Evolutionary conservation across 116 monocot genomes (phyloP), one percentile per base, ranked within the genome.

Genomic region (Cymodocea nodosa): DNA sequence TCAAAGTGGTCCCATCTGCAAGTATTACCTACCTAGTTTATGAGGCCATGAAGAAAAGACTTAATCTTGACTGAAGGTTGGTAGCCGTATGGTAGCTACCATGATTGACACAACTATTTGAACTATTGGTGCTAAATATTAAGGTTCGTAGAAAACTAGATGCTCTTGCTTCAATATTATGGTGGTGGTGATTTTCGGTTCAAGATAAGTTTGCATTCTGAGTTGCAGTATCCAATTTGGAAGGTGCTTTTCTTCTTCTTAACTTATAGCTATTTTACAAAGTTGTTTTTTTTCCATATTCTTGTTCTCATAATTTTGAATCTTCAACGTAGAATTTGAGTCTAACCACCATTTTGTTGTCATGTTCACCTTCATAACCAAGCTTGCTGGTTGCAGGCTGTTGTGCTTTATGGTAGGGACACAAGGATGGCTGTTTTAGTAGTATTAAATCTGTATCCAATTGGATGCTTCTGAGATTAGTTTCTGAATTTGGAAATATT

Each of bases 21-120:
- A 95, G 94, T 70, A 90, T 95, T 59, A 95, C 94, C 9, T 95
- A 95, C 67, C 51, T 95, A 52, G 79, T 90, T 71, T 95, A 95
- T 65, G 90, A 90, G 68, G 66, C 75, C 48, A 95, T 90, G 94
- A 95, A 90, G 70, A 94, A 94, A 68, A 81, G 68, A 58, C 83
- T 90, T 36, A 76, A 73, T 65, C 87, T 95, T 69, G 87, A 87
- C 75, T 95, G 70, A 89, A 48, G 61, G 59, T 35, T 59, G 39
- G 34, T 60, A 67, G 78, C 79, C 57, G 44, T 50, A 23, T 64
- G 48, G 40, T 58, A 61, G 52, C 39, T 25, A 60, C 23, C 55
- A 56, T 67, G 49, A 64, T 70, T 77, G 74, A 67, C 71, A 68
- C 77, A 76, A 78, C 74, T 83, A 75, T 82, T 67, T 54, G 13